phyloP scores from a whole-genome alignment of 129 eudicot species.

The Chrysanthemum seticuspe region DNA sequence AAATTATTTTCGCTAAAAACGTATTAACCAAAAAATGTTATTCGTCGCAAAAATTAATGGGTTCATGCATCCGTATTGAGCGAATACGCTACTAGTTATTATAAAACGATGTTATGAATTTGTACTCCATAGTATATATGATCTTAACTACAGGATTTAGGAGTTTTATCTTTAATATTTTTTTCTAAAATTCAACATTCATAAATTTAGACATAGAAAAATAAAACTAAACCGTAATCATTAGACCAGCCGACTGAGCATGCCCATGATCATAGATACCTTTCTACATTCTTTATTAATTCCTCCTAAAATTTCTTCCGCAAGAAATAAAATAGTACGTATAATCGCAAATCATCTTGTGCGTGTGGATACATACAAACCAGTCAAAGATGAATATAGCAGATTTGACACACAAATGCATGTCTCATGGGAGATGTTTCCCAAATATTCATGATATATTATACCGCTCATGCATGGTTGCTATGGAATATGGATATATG shows the following conservation, averaged over 20 bases:
- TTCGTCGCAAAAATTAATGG: too few species aligned
- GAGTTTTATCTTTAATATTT: not conserved
- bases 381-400: slow-evolving; percentile 17
- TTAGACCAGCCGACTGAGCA: not conserved
- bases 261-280: slow-evolving; percentile 17
- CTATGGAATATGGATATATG: not conserved
- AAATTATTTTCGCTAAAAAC: too few species aligned
- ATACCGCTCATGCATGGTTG: not conserved
- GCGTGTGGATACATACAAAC: slow-evolving; percentile 23
- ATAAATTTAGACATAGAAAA: not conserved
- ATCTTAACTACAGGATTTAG: too few species aligned
- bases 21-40: too few species aligned
- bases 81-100: too few species aligned
- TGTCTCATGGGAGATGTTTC: slow-evolving; percentile 32
- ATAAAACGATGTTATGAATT: too few species aligned
- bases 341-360: slow-evolving; percentile 7
- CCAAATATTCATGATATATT: slow-evolving; percentile 13
- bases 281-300: slow-evolving; percentile 8
- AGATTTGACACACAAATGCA: slow-evolving; percentile 34
- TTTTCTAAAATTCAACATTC: not conserved
- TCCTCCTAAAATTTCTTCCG: not conserved
- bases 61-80: too few species aligned
- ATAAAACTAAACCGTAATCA: not conserved
- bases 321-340: not conserved
- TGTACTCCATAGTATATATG: too few species aligned